Evolutionary conservation across 441 rosid genomes (phyloP), one percentile per base, ranked within the genome.

Genomic region (Adansonia rubrostipa): DNA sequence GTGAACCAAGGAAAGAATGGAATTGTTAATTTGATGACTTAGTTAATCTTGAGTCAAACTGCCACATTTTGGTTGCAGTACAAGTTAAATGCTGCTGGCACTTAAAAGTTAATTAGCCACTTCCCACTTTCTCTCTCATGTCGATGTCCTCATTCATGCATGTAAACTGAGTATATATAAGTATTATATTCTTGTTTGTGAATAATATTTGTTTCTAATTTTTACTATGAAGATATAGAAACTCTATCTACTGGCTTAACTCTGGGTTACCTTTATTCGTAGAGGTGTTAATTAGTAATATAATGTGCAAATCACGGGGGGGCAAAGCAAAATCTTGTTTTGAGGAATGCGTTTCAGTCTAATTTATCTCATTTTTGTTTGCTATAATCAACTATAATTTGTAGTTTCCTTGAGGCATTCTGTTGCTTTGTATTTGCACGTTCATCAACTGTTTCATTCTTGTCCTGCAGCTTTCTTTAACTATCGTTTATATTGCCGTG

Each of bases 381-480:
- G 36, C 40, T 47, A 45, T 68, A 45, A 45, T 28, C 17, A 56
- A 54, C 50, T 71, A n/a, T 36, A 6, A 71, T 53, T 67, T 71
- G 63, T 8, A 33, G 48, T 33, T 71, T 54, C 75, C 48, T n/a
- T 36, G 24, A 10, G 17, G n/a, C 15, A 63, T 15, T 24, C 78
- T 10, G 17, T 47, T 22, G 20, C 7, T 17, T 17, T n/a, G 50
- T 17, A 65, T 33, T 65, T 51, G 20, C 15, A 57, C 15, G 5
- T 48, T 57, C 9, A 82, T 65, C 74, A 51, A 77, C 47, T 48
- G 60, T 75, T 60, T 67, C 67, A 4, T 75, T 71, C 68, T 76
- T 69, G 71, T 76, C 81, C 48, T 88, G 91, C 98, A 96, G 99
- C 98, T 94, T 88, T 89, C 97, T 17, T 78, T 88, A 78, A 84